Evolutionary conservation across 352 stramenopile genomes (phyloP).

Genomic region (Phytophthora pseudosyringae): DNA sequence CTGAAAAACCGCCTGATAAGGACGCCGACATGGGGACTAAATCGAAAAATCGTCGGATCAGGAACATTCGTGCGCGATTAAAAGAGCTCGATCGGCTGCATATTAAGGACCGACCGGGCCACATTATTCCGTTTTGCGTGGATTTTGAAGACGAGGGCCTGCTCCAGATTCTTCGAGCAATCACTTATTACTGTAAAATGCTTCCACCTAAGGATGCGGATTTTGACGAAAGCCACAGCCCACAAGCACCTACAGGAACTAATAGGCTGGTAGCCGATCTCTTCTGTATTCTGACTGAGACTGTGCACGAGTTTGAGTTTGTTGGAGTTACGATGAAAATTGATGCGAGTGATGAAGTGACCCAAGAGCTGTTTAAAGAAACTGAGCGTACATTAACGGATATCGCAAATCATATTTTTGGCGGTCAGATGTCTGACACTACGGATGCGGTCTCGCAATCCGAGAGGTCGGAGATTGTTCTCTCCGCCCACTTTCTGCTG

Average conservation of each 20-base stretch:
- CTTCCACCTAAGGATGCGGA: neutral
- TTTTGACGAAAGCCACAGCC: neutral
- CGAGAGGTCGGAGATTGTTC: slow-evolving; percentile 33
- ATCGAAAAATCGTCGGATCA: slow-evolving; percentile 55
- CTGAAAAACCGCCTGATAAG: slow-evolving; percentile 27
- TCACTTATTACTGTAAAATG: slow-evolving; percentile 29
- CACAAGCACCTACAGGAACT: neutral
- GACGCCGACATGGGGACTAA: slow-evolving; percentile 33
- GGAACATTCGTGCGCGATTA: slow-evolving; percentile 62
- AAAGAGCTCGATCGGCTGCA: slow-evolving; percentile 46
- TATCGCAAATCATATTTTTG: slow-evolving; percentile 25
- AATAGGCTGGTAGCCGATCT: slow-evolving; percentile 34
- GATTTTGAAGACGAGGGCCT: slow-evolving; percentile 63
- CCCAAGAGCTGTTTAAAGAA: slow-evolving; percentile 31
- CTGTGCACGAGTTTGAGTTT: slow-evolving; percentile 49
- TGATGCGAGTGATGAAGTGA: slow-evolving; percentile 23
- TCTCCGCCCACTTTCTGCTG: slow-evolving; percentile 43
- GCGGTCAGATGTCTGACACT: neutral
- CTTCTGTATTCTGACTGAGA: slow-evolving; percentile 42
- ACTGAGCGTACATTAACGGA: slow-evolving; percentile 30
- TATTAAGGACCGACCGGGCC: slow-evolving; percentile 50
- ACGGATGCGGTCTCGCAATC: slow-evolving; percentile 2
- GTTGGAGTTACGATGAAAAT: slow-evolving; percentile 35
- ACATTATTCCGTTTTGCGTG: slow-evolving; percentile 68
- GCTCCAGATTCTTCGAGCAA: slow-evolving; percentile 40